Conservation (phyloP, 306 rosid species). For the Prunus davidiana region DNA sequence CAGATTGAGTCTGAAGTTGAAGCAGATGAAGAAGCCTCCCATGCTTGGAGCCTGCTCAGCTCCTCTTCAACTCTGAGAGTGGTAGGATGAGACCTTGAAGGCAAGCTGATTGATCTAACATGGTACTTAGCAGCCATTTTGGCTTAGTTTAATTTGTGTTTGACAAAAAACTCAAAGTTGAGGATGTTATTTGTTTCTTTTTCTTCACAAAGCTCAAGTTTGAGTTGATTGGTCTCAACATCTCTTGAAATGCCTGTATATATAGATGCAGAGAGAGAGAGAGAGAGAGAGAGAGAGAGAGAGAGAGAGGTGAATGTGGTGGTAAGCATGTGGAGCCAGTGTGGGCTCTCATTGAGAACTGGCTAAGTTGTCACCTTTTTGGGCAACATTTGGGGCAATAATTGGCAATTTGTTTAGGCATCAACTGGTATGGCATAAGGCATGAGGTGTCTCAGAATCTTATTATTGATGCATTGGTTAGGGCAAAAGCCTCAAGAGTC, state of each 20-base stretch:
- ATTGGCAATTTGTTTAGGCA: slow-evolving; percentile 17
- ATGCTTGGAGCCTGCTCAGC: slow-evolving; percentile 37
- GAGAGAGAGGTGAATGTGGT: neutral
- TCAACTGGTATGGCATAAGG: slow-evolving; percentile 6
- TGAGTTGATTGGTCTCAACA: slow-evolving; percentile 1
- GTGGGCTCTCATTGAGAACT: slow-evolving; percentile 21
- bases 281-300: neutral
- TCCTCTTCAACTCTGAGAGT: slow-evolving; percentile 45
- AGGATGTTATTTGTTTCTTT: neutral
- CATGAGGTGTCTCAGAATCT: too few species aligned
- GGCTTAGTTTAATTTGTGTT: neutral
- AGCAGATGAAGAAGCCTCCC: slow-evolving; percentile 30
- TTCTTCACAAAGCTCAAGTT: neutral
- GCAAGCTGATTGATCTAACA: slow-evolving; percentile 60
- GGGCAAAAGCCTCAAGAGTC: slow-evolving; percentile 15
- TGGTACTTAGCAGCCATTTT: slow-evolving; percentile 41
- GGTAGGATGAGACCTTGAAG: slow-evolving; percentile 63
- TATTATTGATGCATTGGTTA: too few species aligned
- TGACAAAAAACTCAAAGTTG: neutral
- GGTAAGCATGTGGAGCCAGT: slow-evolving; percentile 39
- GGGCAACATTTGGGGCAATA: slow-evolving; percentile 27
- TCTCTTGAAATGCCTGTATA: neutral
- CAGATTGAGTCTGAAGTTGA: slow-evolving; percentile 25
- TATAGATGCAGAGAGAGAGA: neutral
- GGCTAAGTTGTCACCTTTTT: slow-evolving; percentile 36